Evolutionary conservation across 2,329 filamentous ascomycete species (phyloP).

Genomic region (Fusarium nodosum): DNA sequence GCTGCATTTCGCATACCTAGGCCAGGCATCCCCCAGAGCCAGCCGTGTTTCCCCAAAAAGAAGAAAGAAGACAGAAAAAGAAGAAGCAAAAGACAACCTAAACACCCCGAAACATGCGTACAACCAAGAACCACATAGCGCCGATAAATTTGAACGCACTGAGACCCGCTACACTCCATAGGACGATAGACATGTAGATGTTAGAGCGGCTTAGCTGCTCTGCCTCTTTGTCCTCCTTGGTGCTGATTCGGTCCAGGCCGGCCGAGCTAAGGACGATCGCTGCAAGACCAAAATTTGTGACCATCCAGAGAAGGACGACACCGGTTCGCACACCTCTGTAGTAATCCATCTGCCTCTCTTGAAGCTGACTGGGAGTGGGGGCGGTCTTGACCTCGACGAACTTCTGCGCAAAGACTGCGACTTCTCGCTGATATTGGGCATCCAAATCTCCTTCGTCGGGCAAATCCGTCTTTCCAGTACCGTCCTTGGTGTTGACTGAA

Average conservation of each 20-base stretch:
- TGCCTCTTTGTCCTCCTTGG: slow-evolving; percentile 55
- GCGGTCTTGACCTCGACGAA: slow-evolving; percentile 77
- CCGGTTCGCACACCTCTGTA: slow-evolving; percentile 95
- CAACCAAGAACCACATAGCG: slow-evolving; percentile 91
- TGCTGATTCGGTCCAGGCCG: slow-evolving; percentile 78
- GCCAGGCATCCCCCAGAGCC: too few relatives aligned
- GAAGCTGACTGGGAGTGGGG: slow-evolving; percentile 66
- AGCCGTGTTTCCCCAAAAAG: too few relatives aligned
- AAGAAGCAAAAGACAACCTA: slow-evolving; percentile 50
- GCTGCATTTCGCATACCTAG: too few relatives aligned
- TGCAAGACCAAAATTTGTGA: slow-evolving; percentile 90
- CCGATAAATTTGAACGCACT: slow-evolving; percentile 90
- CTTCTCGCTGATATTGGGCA: slow-evolving; percentile 90
- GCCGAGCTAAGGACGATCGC: slow-evolving; percentile 89
- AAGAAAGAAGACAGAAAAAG: too few relatives aligned
- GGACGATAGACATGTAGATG: slow-evolving; percentile 86
- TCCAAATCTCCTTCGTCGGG: slow-evolving; percentile 96
- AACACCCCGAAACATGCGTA: slow-evolving; percentile 84
- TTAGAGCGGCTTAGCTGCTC: slow-evolving; percentile 71
- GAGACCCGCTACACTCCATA: slow-evolving; percentile 90
- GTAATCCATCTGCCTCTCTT: slow-evolving; percentile 96
- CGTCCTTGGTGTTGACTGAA: slow-evolving; percentile 89
- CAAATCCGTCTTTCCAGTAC: slow-evolving; percentile 91
- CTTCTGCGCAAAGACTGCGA: slow-evolving; percentile 80
- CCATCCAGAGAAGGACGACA: slow-evolving; percentile 96